Percentiles rank a stretch among this genome's conserved stretches.
phyloP scores from a whole-genome alignment of 2,329 filamentous ascomycete genomes.

The Talaromyces amestolkiae region DNA sequence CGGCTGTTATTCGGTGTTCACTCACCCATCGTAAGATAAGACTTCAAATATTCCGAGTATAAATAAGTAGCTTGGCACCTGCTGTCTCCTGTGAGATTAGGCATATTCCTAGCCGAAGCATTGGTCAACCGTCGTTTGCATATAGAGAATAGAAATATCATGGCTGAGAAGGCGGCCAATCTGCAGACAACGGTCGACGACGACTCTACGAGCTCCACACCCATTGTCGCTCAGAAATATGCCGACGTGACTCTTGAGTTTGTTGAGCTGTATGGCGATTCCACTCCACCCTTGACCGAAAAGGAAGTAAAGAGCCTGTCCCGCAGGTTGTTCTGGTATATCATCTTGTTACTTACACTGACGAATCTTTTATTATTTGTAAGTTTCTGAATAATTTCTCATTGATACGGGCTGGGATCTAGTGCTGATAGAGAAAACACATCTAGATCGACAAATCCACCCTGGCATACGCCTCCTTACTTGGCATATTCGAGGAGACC shows the following conservation, averaged over 20 bases:
- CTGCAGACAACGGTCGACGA: not conserved
- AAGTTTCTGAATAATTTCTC: conserved; percentile 14
- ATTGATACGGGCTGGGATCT: no score
- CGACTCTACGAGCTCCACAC: not conserved
- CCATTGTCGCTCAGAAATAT: conserved; percentile 21
- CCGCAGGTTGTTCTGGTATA: conserved; percentile 35
- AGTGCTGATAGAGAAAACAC: not conserved
- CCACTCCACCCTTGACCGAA: conserved; percentile 32
- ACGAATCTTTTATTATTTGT: conserved; percentile 42
- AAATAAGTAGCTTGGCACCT: not conserved
- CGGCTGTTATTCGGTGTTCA: not conserved
- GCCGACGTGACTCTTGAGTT: conserved; percentile 40
- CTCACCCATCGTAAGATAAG: not conserved
- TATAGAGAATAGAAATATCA: not conserved
- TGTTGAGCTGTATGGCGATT: conserved; percentile 35
- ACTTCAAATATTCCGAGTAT: not conserved
- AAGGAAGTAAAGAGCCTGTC: conserved; percentile 33
- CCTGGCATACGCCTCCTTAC: conserved; percentile 41
- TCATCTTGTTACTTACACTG: conserved; percentile 33
- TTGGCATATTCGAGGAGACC: conserved; percentile 45
- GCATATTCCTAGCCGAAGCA: not conserved
- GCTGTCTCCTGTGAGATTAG: not conserved
- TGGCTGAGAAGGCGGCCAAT: not conserved
- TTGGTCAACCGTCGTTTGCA: not conserved
- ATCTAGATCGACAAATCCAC: conserved; percentile 43